Evolutionary conservation across 164 flowering plant genomes (phyloP), one percentile per base, ranked within the genome.

Genomic region (Amborella trichopoda): DNA sequence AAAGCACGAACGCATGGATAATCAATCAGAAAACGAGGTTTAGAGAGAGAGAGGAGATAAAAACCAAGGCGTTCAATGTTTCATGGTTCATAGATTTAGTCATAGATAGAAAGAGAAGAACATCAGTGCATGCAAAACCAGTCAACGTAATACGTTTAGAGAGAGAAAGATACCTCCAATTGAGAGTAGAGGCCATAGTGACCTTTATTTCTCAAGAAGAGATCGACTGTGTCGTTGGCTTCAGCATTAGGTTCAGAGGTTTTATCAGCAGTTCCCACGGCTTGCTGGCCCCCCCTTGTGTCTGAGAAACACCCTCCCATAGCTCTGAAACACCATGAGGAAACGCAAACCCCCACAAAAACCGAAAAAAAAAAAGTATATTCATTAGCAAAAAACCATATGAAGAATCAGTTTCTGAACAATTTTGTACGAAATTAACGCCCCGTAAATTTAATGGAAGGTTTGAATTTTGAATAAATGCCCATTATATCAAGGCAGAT

Each of bases 281-380:
- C 81, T 17, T 70, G 26, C 52, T 62, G 61, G 0, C 88, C 77
- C 30, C 76, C 80, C 54, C 59, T 63, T 28, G 8, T 68, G 67
- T 80, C 87, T 40, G 90, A 83, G 73, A 68, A 87, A 73, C 96
- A 87, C 46, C 81, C 83, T 3, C 96, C 96, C 96, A 87, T 86
- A n/a, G n/a, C n/a, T n/a, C n/a, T n/a, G n/a, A n/a, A n/a, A n/a
- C n/a, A n/a, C n/a, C n/a, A n/a, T n/a, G n/a, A n/a, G n/a, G n/a
- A n/a, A n/a, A n/a, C n/a, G n/a, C n/a, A n/a, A n/a, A n/a, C n/a
- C n/a, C n/a, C n/a, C n/a, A n/a, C n/a, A n/a, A n/a, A n/a, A n/a
- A n/a, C n/a, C n/a, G n/a, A n/a, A n/a, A n/a, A n/a, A n/a, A n/a
- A n/a, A n/a, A n/a, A n/a, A n/a, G n/a, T n/a, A n/a, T n/a, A n/a